Base-by-base conservation (phyloP, 2,329 filamentous ascomycete genomes). In the Apiospora koreana region DNA sequence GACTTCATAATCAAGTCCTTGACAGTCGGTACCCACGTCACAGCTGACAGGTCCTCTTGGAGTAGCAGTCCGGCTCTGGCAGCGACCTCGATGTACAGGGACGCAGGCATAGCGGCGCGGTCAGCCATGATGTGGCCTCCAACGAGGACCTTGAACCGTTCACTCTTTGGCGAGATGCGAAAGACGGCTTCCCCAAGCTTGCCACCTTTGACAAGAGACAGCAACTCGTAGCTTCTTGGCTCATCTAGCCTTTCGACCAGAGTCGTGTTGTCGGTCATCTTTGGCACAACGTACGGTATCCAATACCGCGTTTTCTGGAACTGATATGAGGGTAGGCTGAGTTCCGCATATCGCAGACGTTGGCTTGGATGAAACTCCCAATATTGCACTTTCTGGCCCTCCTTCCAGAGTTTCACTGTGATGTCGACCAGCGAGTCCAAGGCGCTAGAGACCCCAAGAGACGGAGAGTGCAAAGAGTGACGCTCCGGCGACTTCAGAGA, bases 221-320 rank as follows among this genome's bases (percentile, higher is more conserved):
- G 5, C 12, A 66, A 14, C 41, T 66, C 64, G 7, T 65, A n/a
- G 12, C 23, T 4, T 10, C 16, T 25, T 3, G 38, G 10, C 8
- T 43, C n/a, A 4, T 43, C 38, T 12, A 38, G 62, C 3, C 21
- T 16, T 6, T 10, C 28, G 5, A 2, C 16, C 1, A 1, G 35
- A 25, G 62, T 3, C 12, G 12, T 18, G 21, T 16, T 16, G 12
- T 41, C 12, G 12, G 4, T 2, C n/a, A 25, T 21, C 35, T 65
- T 65, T 25, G 58, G 48, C 12, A 64, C 41, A 8, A 45, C 58
- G 23, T 48, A 65, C 1, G 50, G 54, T 0, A 69, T 54, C 77
- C 78, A 79, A 65, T 78, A 75, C 0, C 69, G 67, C 5, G 71
- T 73, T 66, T 77, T 76, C 16, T 77, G 75, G 46, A 79, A 80